phyloP scores from a whole-genome alignment of 495 filamentous ascomycete genomes.

The Trichoderma erinaceum region DNA sequence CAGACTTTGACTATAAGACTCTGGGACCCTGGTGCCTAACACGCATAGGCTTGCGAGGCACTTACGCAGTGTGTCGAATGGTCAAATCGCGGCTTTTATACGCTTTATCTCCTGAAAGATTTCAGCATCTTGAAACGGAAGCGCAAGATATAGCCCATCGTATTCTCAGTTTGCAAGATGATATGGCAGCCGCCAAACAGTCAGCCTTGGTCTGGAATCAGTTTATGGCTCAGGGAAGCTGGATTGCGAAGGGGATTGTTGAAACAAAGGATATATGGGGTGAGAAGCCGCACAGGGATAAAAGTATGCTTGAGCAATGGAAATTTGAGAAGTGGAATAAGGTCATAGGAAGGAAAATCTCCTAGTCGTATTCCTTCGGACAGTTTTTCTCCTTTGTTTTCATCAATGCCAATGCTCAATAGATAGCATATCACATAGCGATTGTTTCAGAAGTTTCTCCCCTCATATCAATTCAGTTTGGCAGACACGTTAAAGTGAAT shows the following conservation, averaged over 20 bases:
- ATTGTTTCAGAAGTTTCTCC: no score
- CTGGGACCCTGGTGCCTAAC: not conserved
- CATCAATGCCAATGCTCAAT: no score
- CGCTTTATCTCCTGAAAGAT: constrained; percentile 17
- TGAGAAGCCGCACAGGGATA: not conserved
- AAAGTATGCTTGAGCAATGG: not conserved
- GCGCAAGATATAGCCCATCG: constrained; percentile 16
- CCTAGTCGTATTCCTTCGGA: not conserved
- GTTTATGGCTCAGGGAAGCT: constrained; percentile 17
- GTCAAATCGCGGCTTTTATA: constrained; percentile 18
- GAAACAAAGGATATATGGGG: constrained; percentile 14
- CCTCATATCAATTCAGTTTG: no score
- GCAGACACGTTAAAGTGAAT: no score
- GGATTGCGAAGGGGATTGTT: constrained; percentile 18
- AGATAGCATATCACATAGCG: no score
- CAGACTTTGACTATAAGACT: not conserved
- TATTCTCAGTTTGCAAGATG: constrained; percentile 9
- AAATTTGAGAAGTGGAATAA: not conserved
- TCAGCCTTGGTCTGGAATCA: constrained; percentile 11
- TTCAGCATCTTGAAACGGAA: constrained; percentile 15
- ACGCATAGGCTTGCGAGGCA: constrained; percentile 17
- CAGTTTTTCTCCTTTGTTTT: no score
- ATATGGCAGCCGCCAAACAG: not conserved
- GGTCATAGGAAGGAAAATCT: not conserved
- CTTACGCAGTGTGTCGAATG: constrained; percentile 18